Percentiles rank a stretch among this genome's conserved stretches.
Evolutionary conservation across 352 stramenopile genomes (phyloP).

Genomic region (Phytophthora pseudosyringae): DNA sequence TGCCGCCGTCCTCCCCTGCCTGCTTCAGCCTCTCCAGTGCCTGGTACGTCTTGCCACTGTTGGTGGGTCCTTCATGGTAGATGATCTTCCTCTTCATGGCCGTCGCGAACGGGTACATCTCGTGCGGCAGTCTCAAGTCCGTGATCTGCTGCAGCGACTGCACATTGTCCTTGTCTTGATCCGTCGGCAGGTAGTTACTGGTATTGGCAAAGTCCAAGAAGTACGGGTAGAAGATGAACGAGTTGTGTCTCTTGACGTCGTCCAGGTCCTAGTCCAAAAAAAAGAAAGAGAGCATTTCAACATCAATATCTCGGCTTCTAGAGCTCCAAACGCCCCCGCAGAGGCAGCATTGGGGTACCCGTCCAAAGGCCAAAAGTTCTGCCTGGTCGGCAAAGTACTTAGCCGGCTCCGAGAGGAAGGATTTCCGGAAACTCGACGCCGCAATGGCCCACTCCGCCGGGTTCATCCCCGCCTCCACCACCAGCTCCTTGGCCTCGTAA

Average conservation of each 20-base stretch:
- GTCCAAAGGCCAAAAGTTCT: constrained; percentile 63
- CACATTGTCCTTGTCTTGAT: constrained; percentile 43
- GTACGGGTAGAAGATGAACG: constrained; percentile 82
- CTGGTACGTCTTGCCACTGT: constrained; percentile 97
- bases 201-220: constrained; percentile 69
- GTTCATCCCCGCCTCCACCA: constrained; percentile 73
- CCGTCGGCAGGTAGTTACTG: constrained; percentile 39
- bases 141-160: constrained; percentile 75
- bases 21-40: constrained; percentile 94
- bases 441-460: constrained; percentile 63
- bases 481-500: constrained; percentile 72
- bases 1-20: constrained; percentile 80
- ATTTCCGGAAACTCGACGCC: constrained; percentile 63
- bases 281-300: constrained; percentile 4
- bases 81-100: constrained; percentile 88
- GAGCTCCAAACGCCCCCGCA: background rate
- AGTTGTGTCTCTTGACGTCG: constrained; percentile 53
- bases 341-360: constrained; percentile 20
- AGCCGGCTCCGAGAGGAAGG: constrained; percentile 58
- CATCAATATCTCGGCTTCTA: constrained; percentile 21
- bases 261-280: constrained; percentile 43
- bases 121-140: constrained; percentile 75
- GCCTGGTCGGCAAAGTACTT: constrained; percentile 64
- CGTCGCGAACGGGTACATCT: constrained; percentile 85
- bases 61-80: constrained; percentile 95